Evolutionary conservation across 2,329 filamentous ascomycete species (phyloP).

Genomic region (Pyricularia sp.): DNA sequence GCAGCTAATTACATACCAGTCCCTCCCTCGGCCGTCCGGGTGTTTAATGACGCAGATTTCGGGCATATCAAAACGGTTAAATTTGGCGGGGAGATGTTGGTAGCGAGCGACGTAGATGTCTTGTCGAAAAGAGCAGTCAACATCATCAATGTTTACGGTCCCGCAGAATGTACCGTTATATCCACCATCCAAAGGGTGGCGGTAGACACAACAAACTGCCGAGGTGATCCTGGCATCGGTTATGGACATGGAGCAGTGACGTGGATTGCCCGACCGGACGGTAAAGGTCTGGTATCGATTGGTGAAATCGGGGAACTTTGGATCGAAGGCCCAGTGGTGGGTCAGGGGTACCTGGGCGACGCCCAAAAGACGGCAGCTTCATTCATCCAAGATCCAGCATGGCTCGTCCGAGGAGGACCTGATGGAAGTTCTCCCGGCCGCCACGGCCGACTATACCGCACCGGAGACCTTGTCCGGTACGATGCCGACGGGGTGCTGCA

Average conservation of each 20-base stretch:
- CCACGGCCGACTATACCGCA: constrained; percentile 9
- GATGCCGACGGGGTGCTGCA: not conserved
- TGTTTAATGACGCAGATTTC: not conserved
- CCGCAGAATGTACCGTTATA: not conserved
- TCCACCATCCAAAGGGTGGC: not conserved
- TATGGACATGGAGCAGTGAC: not conserved
- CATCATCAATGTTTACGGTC: not conserved
- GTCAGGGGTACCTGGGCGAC: not conserved
- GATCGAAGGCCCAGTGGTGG: not conserved
- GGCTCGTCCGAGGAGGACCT: not conserved
- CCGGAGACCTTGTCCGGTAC: constrained; percentile 7
- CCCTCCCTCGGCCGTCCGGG: not conserved
- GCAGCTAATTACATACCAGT: not conserved
- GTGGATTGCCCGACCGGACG: not conserved
- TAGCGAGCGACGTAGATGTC: not conserved
- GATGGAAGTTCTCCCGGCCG: not conserved
- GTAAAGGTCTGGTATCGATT: not conserved
- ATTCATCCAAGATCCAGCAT: not conserved
- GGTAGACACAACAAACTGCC: not conserved
- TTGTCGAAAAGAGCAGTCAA: not conserved
- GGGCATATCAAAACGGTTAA: not conserved
- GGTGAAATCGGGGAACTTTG: not conserved
- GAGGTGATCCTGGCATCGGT: not conserved
- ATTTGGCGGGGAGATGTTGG: not conserved
- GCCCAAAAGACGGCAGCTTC: not conserved